Evolutionary conservation across 2,329 filamentous ascomycete species (phyloP), one percentile per base, ranked within the genome.

Genomic region (Gnomoniopsis smithogilvyi): DNA sequence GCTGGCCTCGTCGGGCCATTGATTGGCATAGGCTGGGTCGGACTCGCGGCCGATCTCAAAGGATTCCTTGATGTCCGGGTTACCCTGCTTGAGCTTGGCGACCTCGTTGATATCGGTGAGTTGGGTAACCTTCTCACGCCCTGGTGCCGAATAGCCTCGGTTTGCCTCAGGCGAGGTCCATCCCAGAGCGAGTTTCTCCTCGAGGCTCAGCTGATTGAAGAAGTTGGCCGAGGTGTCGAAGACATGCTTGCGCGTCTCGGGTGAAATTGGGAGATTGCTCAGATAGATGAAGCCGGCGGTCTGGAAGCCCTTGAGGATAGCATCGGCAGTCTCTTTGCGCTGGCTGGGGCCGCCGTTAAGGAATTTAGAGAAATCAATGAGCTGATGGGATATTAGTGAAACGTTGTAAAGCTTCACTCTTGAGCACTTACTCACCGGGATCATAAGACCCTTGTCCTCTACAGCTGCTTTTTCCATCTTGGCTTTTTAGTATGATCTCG

Each of bases 221-320:
- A 94, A 93, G 62, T 78, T 75, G 52, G 87, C 85, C 6, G 89
- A 92, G 58, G 81, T 79, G 62, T 77, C 70, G 70, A 95, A 96
- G 61, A 88, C 81, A 59, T 80, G 73, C 60, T 81, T 72, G 14
- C 92, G 76, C 11, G 81, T 80, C 10, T 81, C 75, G 3, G 82
- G 67, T 0, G 86, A 74, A 61, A 96, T 88, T 45, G 89, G 84
- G 65, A 94, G 87, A 72, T 94, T 90, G 66, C 87, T 87, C 43
- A 96, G 84, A 74, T 96, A 96, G 69, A 97, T 84, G 78, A 97
- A 96, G 59, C 93, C 93, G 2, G 92, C 90, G 1, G 83, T 88
- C 67, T 92, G 89, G 77, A 97, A 96, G 46, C 91, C 92, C 55
- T 85, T 70, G 14, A 94, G 85, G 65, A 96, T 87, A 45, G 88